Conservation (phyloP, 306 rosid genomes). For the Malus orientalis region DNA sequence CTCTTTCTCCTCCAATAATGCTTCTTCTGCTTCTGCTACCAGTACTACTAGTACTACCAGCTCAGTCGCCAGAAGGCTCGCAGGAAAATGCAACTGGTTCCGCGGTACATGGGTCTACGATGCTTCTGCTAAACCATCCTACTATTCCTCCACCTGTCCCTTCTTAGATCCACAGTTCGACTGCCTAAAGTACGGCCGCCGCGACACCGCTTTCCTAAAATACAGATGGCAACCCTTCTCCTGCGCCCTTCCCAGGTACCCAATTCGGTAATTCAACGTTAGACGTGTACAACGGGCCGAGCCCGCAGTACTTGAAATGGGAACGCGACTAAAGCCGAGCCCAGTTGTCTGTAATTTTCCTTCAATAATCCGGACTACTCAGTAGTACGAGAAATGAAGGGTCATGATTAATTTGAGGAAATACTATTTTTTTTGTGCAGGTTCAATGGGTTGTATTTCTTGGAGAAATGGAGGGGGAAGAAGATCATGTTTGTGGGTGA, state of each 20-base stretch:
- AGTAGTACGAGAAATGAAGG: too few relatives aligned
- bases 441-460: conserved; percentile 63
- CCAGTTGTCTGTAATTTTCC: background rate
- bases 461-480: conserved; percentile 74
- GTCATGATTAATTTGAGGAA: background rate
- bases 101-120: conserved; percentile 74
- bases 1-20: background rate
- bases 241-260: conserved; percentile 68
- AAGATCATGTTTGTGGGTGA: conserved; percentile 96
- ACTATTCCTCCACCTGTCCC: conserved; percentile 61
- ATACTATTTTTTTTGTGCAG: conserved; percentile 13
- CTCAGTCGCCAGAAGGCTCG: conserved; percentile 33
- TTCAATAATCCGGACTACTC: too few relatives aligned
- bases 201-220: conserved; percentile 58
- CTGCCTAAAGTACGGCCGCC: conserved; percentile 74
- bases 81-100: conserved; percentile 59
- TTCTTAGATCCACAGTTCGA: conserved; percentile 87
- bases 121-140: conserved; percentile 54
- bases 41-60: background rate
- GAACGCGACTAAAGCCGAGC: background rate
- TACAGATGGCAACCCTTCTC: conserved; percentile 76
- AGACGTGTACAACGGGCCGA: background rate
- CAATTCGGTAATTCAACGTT: background rate
- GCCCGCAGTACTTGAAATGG: background rate
- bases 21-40: conserved; percentile 5